Evolutionary conservation across 2,329 filamentous ascomycete species (phyloP).

Genomic region (Lanzia echinophila): DNA sequence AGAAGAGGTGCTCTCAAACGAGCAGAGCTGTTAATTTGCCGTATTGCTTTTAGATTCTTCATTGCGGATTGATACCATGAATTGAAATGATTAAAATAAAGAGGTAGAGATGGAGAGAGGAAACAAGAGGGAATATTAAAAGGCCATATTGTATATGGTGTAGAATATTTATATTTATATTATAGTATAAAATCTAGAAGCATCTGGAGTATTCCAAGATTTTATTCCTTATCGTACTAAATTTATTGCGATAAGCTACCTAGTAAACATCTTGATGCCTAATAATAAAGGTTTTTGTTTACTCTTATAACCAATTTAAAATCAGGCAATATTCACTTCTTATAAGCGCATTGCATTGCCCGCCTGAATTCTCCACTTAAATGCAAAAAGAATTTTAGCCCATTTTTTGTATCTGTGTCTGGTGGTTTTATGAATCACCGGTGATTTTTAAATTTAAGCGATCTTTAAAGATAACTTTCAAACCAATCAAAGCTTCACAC

Average conservation of each 20-base stretch:
- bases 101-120: background rate
- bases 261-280: constrained; percentile 1
- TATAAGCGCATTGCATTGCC: too few relatives aligned
- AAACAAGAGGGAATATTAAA: too few relatives aligned
- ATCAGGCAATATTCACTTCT: too few relatives aligned
- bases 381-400: too few relatives aligned
- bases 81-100: background rate
- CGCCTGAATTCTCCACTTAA: too few relatives aligned
- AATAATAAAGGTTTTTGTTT: background rate
- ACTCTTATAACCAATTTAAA: background rate
- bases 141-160: too few relatives aligned
- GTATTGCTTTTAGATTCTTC: constrained; percentile 19
- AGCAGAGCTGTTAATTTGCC: constrained; percentile 23
- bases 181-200: constrained; percentile 5
- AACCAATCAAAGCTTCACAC: constrained; percentile 10
- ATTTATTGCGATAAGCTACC: background rate
- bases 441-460: constrained; percentile 6
- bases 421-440: background rate
- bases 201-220: constrained; percentile 9
- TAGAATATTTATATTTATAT: background rate
- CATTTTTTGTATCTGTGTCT: too few relatives aligned
- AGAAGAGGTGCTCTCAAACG: constrained; percentile 21
- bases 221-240: background rate
- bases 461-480: background rate
- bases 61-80: background rate